Evolutionary conservation across 352 stramenopile species (phyloP).

Genomic region (Phytophthora tentaculata): DNA sequence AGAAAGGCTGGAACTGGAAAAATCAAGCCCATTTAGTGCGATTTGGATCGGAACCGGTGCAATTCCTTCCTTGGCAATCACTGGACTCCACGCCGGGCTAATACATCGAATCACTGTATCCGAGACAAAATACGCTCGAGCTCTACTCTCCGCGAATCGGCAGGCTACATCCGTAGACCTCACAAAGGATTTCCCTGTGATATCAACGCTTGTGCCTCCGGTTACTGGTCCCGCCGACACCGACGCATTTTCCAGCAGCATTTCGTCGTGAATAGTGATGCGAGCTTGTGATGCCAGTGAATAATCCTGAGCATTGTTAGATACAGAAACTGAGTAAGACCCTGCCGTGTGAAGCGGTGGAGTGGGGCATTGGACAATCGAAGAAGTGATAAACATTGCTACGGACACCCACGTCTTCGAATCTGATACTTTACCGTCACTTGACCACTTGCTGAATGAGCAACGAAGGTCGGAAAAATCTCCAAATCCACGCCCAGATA

Average conservation of each 20-base stretch:
- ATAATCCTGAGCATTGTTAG: constrained; percentile 45
- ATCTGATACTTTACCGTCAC: not conserved
- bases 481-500: constrained; percentile 33
- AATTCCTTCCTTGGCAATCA: constrained; percentile 3
- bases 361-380: constrained; percentile 41
- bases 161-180: constrained; percentile 28
- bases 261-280: constrained; percentile 23
- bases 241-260: constrained; percentile 22
- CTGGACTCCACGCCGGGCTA: constrained; percentile 40
- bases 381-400: constrained; percentile 30
- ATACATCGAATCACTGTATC: constrained; percentile 35
- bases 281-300: not conserved
- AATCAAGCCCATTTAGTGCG: constrained; percentile 36
- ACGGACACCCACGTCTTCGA: not conserved
- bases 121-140: constrained; percentile 31
- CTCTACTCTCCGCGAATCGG: constrained; percentile 32
- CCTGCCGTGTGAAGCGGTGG: constrained; percentile 13
- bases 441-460: constrained; percentile 11
- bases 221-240: constrained; percentile 31
- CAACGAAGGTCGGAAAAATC: constrained; percentile 30
- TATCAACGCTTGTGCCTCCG: constrained; percentile 37
- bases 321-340: constrained; percentile 32
- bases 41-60: constrained; percentile 29
- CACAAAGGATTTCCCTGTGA: constrained; percentile 34
- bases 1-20: constrained; percentile 31